Percentiles rank a stretch among this genome's conserved stretches.
These are phyloP conservation scores for Penicillium sp. DNA, from an alignment of 2,329 filamentous ascomycete genomes.

Conservation along the genomic window DNA sequence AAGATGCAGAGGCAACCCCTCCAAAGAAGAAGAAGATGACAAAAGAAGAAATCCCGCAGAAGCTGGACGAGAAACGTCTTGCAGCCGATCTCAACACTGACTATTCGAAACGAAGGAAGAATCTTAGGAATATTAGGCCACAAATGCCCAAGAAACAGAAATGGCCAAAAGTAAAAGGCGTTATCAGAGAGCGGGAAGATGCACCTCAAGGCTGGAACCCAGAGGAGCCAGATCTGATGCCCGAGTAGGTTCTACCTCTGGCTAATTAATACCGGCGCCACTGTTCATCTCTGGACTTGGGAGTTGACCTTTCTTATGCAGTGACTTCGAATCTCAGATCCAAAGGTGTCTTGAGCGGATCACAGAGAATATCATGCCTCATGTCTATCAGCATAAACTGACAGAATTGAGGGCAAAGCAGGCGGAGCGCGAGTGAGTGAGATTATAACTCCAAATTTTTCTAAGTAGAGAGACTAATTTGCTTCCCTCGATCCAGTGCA, in stretches of 20 bases:
- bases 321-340: neutral
- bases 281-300: neutral
- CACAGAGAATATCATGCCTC: conserved; percentile 2
- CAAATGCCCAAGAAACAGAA: neutral
- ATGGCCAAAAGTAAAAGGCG: neutral
- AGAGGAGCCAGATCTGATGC: conserved; percentile 1
- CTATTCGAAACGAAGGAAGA: neutral
- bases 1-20: neutral
- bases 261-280: neutral
- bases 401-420: neutral
- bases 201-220: neutral
- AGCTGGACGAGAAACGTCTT: neutral
- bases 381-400: neutral
- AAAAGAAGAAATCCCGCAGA: neutral
- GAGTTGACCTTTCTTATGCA: neutral
- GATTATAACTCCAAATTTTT: neutral
- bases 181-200: neutral
- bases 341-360: conserved; percentile 1
- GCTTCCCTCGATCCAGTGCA: neutral
- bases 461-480: neutral
- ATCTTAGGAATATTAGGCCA: too few relatives aligned
- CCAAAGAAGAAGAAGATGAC: neutral
- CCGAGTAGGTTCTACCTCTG: neutral
- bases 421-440: neutral
- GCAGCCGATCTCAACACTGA: neutral